Evolutionary conservation across 2,329 filamentous ascomycete genomes (phyloP).

Genomic region (Dothideomycetes sp.): DNA sequence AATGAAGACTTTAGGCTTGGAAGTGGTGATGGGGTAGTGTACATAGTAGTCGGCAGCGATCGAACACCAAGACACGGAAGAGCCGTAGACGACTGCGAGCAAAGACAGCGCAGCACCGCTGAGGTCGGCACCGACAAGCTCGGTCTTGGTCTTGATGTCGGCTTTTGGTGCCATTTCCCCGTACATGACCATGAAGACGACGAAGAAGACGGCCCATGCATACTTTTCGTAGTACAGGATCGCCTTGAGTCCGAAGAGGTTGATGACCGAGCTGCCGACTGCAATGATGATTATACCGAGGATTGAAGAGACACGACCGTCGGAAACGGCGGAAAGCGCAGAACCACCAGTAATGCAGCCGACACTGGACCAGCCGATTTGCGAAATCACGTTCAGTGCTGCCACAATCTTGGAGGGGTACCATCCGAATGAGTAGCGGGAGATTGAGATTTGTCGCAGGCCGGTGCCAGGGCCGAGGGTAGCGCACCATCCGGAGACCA

Average conservation of each 20-base stretch:
- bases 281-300: conserved; percentile 34
- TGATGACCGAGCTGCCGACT: conserved; percentile 25
- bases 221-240: conserved; percentile 39
- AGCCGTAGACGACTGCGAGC: conserved; percentile 27
- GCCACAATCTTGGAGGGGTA: conserved; percentile 38
- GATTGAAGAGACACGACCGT: conserved; percentile 31
- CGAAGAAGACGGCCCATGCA: conserved; percentile 36
- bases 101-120: conserved; percentile 19
- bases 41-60: conserved; percentile 34
- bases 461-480: conserved; percentile 23
- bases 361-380: conserved; percentile 31
- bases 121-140: conserved; percentile 18
- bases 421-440: conserved; percentile 40
- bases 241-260: conserved; percentile 29
- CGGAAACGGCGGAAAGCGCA: conserved; percentile 29
- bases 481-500: conserved; percentile 21
- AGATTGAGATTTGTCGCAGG: conserved; percentile 33
- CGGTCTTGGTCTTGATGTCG: conserved; percentile 22
- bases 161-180: conserved; percentile 34
- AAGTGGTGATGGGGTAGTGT: conserved; percentile 28
- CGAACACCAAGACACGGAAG: conserved; percentile 28
- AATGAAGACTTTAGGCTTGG: conserved; percentile 28
- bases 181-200: conserved; percentile 37
- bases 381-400: conserved; percentile 35
- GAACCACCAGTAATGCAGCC: conserved; percentile 33